phyloP scores from a whole-genome alignment of 768 basidiomycete species.

The Punctularia strigosozonata region DNA sequence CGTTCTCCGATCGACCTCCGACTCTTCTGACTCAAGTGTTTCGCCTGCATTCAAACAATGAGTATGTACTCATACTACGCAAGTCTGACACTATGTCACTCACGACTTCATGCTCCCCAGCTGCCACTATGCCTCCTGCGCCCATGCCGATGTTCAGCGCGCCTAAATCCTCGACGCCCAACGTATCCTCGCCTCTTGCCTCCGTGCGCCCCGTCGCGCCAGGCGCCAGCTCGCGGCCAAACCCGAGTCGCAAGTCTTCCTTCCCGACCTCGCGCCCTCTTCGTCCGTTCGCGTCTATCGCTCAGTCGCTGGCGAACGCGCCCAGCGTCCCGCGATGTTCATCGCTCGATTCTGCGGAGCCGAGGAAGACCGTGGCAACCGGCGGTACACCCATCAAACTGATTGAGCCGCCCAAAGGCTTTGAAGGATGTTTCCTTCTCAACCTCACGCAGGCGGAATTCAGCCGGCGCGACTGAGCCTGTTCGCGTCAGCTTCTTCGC shows the following conservation, averaged over 20 bases:
- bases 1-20: too few species aligned
- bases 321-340: conserved; percentile 13
- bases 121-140: too few species aligned
- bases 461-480: conserved; percentile 45
- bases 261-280: conserved; percentile 69
- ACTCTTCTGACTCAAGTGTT: too few species aligned
- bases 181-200: conserved; percentile 56
- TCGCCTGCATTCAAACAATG: too few species aligned
- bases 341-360: too few species aligned
- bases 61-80: too few species aligned
- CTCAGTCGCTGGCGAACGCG: conserved; percentile 26
- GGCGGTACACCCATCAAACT: conserved; percentile 52
- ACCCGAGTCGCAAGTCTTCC: conserved; percentile 17
- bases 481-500: background rate
- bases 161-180: conserved; percentile 10
- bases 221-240: conserved; percentile 27
- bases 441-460: conserved; percentile 79
- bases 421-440: conserved; percentile 58
- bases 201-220: conserved; percentile 20
- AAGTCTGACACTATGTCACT: too few species aligned
- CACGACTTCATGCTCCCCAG: too few species aligned
- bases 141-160: conserved; percentile 10
- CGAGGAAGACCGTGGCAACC: too few species aligned
- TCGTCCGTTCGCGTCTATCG: conserved; percentile 65
- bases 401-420: conserved; percentile 69